Evolutionary conservation across 306 rosid species (phyloP).

Genomic region (Sesbania bispinosa): DNA sequence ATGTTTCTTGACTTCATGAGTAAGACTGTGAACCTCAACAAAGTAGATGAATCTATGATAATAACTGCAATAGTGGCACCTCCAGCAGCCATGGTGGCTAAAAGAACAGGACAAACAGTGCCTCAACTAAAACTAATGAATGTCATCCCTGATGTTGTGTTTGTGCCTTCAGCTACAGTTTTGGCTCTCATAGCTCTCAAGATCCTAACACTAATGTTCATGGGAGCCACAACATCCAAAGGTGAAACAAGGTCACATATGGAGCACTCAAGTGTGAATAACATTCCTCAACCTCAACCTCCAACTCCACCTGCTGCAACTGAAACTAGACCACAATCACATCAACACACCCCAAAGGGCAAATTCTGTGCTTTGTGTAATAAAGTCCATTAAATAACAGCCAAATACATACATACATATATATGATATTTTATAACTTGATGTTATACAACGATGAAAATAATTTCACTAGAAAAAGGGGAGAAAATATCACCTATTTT

Average conservation of each 20-base stretch:
- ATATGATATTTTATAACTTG: too few species aligned
- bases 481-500: too few species aligned
- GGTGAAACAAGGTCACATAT: not conserved
- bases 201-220: conserved; percentile 36
- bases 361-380: too few species aligned
- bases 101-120: conserved; percentile 47
- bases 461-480: too few species aligned
- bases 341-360: too few species aligned
- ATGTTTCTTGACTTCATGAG: conserved; percentile 30
- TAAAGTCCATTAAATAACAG: too few species aligned
- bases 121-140: conserved; percentile 55
- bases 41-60: conserved; percentile 40
- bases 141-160: conserved; percentile 57
- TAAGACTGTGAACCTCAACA: conserved; percentile 32
- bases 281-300: too few species aligned
- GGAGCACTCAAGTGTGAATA: too few species aligned
- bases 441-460: too few species aligned
- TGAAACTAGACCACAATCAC: too few species aligned
- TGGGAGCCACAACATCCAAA: not conserved
- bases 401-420: too few species aligned
- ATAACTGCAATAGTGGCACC: conserved; percentile 60
- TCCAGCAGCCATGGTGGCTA: conserved; percentile 59
- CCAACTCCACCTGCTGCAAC: too few species aligned
- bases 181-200: conserved; percentile 47
- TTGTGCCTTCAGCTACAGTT: conserved; percentile 61